Evolutionary conservation across 2,329 filamentous ascomycete species (phyloP), one percentile per base, ranked within the genome.

Genomic region (Ilyonectria mors-panacis): DNA sequence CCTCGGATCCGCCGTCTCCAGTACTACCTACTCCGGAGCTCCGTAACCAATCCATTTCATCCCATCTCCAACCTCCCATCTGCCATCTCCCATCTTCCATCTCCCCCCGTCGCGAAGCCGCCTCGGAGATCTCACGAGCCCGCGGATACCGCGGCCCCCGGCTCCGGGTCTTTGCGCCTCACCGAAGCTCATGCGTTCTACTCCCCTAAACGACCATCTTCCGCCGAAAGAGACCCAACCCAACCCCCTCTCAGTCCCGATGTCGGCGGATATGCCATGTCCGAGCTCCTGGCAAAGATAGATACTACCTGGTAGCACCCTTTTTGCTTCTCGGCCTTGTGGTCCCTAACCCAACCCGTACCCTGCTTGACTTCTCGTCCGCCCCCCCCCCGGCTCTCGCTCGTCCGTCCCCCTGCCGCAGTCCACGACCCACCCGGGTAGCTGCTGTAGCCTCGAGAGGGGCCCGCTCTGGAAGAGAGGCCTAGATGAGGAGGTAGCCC

Each of bases 221-320:
- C 6, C 37, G 13, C 37, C 37, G 17, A 39, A 39, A 17, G 10
- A 39, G 26, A 33, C 30, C 30, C 30, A 33, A 4, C 30, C 30
- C 30, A 33, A 33, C 30, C 30, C 30, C 30, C 30, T 12, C 3
- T 1, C 30, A 33, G 28, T 28, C 26, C 47, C 47, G 26, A 30
- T 17, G 23, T 37, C n/a, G 28, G 50, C 19, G 50, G 30, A 37
- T 35, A 17, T 6, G 26, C 9, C 28, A 33, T 13, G 50, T 37
- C 50, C 50, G 30, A 53, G 50, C 50, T 12, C 17, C 19, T 33
- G 50, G 35, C 50, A 53, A 53, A 37, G 35, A 53, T 53, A 53
- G 50, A n/a, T 35, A 17, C 26, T 17, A 10, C 26, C 17, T 51
- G 21, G 13, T 17, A n/a, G 30, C 30, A 8, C 6, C 26, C 23